These are phyloP conservation scores for Sporothrix humicola DNA, from an alignment of 2,329 filamentous ascomycete genomes.

Conservation along the genomic window DNA sequence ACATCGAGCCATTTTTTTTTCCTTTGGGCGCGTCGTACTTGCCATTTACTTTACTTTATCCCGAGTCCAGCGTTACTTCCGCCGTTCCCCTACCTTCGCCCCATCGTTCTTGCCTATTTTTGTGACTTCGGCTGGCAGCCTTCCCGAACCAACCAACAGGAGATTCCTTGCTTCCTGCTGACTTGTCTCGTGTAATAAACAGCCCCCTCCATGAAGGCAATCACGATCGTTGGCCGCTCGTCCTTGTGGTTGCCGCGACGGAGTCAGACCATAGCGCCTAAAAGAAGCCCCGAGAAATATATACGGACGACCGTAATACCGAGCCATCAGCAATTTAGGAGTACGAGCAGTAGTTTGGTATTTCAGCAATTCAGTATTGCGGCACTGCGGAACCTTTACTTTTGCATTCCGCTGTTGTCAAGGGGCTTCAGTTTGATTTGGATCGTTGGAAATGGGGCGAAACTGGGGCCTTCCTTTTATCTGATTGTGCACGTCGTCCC, in stretches of 20 bases:
- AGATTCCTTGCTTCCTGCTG: background rate
- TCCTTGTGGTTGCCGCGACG: slow-evolving; percentile 1
- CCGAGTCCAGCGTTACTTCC: slow-evolving; percentile 18
- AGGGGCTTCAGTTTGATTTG: slow-evolving; percentile 11
- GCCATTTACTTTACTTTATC: background rate
- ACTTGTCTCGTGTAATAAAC: slow-evolving; percentile 8
- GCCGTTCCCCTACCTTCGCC: background rate
- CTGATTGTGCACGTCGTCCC: no score
- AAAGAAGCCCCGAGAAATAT: background rate
- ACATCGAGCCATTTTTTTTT: background rate
- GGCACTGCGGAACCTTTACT: background rate
- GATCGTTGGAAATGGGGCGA: slow-evolving; percentile 6
- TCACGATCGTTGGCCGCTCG: background rate
- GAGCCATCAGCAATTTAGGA: background rate
- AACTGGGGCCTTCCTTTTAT: background rate
- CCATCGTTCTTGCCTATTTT: slow-evolving; percentile 16
- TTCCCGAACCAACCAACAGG: background rate
- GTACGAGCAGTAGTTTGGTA: background rate
- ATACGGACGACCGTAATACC: background rate
- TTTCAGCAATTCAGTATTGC: background rate
- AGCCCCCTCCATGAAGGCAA: background rate
- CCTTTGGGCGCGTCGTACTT: background rate
- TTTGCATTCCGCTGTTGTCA: background rate
- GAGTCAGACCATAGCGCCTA: slow-evolving; percentile 2
- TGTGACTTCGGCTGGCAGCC: slow-evolving; percentile 12